These are phyloP conservation scores for Pseudogymnoascus sp. DNA, from an alignment of 2,329 filamentous ascomycete genomes.

Conservation along the genomic window DNA sequence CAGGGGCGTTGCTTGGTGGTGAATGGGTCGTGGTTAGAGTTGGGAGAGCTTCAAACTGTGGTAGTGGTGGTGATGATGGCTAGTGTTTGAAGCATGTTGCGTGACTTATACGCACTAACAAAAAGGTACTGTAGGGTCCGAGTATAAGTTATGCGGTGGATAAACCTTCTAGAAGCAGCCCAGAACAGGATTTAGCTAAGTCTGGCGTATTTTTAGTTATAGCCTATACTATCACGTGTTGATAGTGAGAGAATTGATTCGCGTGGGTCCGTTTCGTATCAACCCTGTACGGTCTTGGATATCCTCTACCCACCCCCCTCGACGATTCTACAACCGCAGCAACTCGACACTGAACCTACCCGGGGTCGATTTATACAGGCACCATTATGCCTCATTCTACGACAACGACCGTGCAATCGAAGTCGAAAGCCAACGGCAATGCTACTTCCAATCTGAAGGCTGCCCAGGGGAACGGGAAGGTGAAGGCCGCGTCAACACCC, in stretches of 20 bases:
- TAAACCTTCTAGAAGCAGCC: too few species aligned
- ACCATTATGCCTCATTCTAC: neutral
- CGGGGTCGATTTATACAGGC: neutral
- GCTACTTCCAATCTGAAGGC: neutral
- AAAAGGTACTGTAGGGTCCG: too few species aligned
- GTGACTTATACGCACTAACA: too few species aligned
- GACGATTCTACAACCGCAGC: neutral
- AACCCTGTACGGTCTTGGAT: neutral
- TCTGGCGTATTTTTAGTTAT: too few species aligned
- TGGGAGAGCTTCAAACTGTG: too few species aligned
- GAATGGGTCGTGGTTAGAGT: too few species aligned
- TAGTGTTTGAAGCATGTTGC: too few species aligned
- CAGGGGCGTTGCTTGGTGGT: too few species aligned
- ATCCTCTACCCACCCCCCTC: neutral
- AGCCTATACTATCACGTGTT: too few species aligned
- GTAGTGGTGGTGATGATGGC: too few species aligned
- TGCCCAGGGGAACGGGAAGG: slow-evolving; percentile 8
- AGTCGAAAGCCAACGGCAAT: slow-evolving; percentile 2
- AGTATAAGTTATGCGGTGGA: too few species aligned
- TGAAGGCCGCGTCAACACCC: slow-evolving; percentile 10
- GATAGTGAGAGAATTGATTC: slow-evolving; percentile 3
- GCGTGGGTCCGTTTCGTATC: slow-evolving; percentile 4
- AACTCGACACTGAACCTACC: neutral
- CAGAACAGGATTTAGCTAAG: too few species aligned
- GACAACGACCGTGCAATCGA: neutral